Conservation (phyloP, 768 basidiomycete genomes). For the Termitomyces sp. region DNA sequence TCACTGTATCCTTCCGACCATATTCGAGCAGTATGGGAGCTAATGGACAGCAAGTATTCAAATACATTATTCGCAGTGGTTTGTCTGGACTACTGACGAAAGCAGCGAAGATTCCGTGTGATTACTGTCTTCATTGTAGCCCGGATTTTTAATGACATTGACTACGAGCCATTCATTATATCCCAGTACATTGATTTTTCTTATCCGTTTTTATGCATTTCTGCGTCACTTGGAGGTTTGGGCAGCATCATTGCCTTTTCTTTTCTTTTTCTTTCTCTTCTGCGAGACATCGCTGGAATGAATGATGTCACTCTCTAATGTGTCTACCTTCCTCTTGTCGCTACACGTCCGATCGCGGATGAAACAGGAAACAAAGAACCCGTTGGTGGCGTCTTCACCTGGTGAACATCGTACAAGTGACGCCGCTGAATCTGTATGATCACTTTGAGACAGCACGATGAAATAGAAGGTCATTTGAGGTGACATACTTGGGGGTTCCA, state of each 20-base stretch:
- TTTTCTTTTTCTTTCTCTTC: conserved; percentile 18
- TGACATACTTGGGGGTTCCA: conserved; percentile 46
- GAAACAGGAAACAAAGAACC: conserved; percentile 98
- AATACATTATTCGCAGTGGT: conserved; percentile 6
- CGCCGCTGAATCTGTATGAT: conserved; percentile 41
- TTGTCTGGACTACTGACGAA: conserved; percentile 14
- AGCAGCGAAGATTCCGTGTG: conserved; percentile 10
- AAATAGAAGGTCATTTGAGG: neutral
- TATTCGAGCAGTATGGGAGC: conserved; percentile 12
- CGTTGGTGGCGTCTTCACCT: conserved; percentile 85
- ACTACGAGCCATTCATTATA: neutral
- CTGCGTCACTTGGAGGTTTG: neutral
- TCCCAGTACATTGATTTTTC: no score
- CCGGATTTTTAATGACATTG: conserved; percentile 6
- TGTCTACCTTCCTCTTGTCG: conserved; percentile 20
- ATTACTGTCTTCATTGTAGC: conserved; percentile 10
- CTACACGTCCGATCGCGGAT: conserved; percentile 25
- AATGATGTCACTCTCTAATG: conserved; percentile 13
- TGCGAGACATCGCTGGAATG: conserved; percentile 3
- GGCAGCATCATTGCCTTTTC: conserved; percentile 6
- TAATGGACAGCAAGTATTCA: conserved; percentile 15
- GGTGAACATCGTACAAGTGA: conserved; percentile 71
- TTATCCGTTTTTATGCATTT: no score
- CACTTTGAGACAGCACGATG: neutral
- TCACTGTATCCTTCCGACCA: conserved; percentile 4